phyloP scores from a whole-genome alignment of 2,329 filamentous ascomycete genomes.

The Dothideomycetes sp. region DNA sequence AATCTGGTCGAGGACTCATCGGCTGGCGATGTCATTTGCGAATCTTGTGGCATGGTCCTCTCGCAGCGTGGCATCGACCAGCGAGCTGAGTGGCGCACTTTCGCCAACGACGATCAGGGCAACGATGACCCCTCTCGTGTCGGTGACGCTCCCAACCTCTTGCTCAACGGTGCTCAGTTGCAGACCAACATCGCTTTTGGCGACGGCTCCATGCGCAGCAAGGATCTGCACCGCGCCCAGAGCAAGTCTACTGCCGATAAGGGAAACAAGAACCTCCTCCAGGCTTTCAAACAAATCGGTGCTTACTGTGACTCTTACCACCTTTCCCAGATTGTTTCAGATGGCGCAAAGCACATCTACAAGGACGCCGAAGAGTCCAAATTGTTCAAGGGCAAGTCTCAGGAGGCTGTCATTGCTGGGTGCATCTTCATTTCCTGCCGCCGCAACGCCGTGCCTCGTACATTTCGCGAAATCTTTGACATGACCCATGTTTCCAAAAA shows the following conservation, averaged over 20 bases:
- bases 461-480: constrained; percentile 88
- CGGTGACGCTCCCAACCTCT: constrained; percentile 80
- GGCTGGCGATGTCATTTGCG: constrained; percentile 85
- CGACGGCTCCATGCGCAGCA: constrained; percentile 57
- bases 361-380: constrained; percentile 90
- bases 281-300: constrained; percentile 81
- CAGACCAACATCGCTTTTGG: constrained; percentile 80
- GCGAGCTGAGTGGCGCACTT: constrained; percentile 96
- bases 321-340: constrained; percentile 69
- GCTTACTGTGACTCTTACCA: constrained; percentile 76
- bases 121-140: constrained; percentile 97
- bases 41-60: constrained; percentile 81
- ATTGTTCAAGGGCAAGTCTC: constrained; percentile 88
- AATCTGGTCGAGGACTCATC: constrained; percentile 90
- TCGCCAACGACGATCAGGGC: constrained; percentile 94
- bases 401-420: constrained; percentile 86
- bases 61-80: constrained; percentile 88
- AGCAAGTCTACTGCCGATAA: constrained; percentile 75
- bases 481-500: constrained; percentile 93
- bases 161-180: constrained; percentile 82
- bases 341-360: constrained; percentile 89
- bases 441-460: constrained; percentile 74
- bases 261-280: constrained; percentile 66
- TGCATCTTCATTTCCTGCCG: constrained; percentile 98
- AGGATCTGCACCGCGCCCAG: constrained; percentile 72